Conservation (phyloP, 2,329 filamentous ascomycete genomes). For the Chaetomium sp. region DNA sequence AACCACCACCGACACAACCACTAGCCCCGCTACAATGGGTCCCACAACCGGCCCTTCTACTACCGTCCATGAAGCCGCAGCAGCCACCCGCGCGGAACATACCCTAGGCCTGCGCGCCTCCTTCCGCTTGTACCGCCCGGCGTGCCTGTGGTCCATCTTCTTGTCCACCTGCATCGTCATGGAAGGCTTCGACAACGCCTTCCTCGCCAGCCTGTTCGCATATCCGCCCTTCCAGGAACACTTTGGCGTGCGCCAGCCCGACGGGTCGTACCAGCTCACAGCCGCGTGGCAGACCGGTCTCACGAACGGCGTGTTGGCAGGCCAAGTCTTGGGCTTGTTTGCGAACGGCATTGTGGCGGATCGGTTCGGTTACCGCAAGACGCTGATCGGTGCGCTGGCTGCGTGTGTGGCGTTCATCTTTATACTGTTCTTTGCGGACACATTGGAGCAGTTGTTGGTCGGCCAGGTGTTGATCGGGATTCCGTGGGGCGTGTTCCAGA, state of each 20-base stretch:
- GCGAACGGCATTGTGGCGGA: constrained; percentile 10
- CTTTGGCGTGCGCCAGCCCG: constrained; percentile 36
- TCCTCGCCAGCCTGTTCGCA: constrained; percentile 44
- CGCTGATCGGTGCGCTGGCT: constrained; percentile 3
- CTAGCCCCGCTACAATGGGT: too few relatives aligned
- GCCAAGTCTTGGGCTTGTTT: constrained; percentile 47
- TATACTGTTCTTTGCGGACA: constrained; percentile 9
- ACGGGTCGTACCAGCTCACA: constrained; percentile 37
- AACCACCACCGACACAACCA: too few relatives aligned
- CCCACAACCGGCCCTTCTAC: too few relatives aligned
- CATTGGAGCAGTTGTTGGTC: constrained; percentile 6
- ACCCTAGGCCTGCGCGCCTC: constrained; percentile 36
- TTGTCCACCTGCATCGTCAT: constrained; percentile 42
- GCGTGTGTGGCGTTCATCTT: constrained; percentile 7
- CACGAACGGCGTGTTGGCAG: constrained; percentile 47
- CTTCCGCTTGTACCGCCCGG: constrained; percentile 38
- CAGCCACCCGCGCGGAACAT: constrained; percentile 36
- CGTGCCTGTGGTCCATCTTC: constrained; percentile 42
- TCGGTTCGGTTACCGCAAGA: constrained; percentile 10
- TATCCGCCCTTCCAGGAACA: constrained; percentile 39
- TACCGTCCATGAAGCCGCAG: constrained; percentile 32
- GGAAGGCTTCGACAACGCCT: constrained; percentile 46
- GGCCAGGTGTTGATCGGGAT: constrained; percentile 31
- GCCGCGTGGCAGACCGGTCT: constrained; percentile 53
- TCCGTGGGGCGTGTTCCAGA: constrained; percentile 48